Evolutionary conservation across 2,329 filamentous ascomycete species (phyloP).

Genomic region (Sporothrix pallida): DNA sequence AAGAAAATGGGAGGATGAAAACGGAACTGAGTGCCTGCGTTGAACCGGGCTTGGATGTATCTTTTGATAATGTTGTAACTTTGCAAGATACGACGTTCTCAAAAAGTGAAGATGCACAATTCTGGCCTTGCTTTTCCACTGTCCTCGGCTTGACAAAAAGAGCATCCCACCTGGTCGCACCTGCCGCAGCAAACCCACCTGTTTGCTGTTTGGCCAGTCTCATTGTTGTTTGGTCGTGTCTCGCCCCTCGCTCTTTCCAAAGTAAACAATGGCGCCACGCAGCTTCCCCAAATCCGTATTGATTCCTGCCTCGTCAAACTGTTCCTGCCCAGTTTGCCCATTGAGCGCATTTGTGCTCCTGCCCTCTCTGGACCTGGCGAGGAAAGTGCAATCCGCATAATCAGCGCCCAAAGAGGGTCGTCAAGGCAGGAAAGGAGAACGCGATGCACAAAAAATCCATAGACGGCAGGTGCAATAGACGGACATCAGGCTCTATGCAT

Average conservation of each 20-base stretch:
- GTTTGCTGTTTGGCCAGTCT: background rate
- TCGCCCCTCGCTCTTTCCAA: conserved; percentile 11
- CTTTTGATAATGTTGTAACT: background rate
- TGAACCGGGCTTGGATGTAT: background rate
- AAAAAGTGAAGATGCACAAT: background rate
- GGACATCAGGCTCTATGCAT: conserved; percentile 27
- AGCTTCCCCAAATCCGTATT: background rate
- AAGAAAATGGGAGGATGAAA: conserved; percentile 4
- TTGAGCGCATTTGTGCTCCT: background rate
- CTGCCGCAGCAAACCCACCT: background rate
- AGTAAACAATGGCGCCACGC: background rate
- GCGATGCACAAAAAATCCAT: background rate
- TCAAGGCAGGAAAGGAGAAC: conserved; percentile 11
- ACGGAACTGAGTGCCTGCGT: conserved; percentile 12
- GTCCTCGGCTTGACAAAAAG: conserved; percentile 25
- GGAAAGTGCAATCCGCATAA: conserved; percentile 18
- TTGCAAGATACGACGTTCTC: background rate
- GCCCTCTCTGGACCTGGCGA: background rate
- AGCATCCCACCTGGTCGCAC: background rate
- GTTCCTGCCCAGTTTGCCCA: conserved; percentile 10
- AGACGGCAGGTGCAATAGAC: conserved; percentile 29
- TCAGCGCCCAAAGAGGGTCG: conserved; percentile 17
- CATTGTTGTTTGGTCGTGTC: background rate
- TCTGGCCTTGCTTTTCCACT: conserved; percentile 26
- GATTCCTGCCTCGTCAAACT: background rate